These are phyloP conservation scores for Daldinia decipiens DNA, from an alignment of 495 filamentous ascomycete species.

Conservation along the genomic window DNA sequence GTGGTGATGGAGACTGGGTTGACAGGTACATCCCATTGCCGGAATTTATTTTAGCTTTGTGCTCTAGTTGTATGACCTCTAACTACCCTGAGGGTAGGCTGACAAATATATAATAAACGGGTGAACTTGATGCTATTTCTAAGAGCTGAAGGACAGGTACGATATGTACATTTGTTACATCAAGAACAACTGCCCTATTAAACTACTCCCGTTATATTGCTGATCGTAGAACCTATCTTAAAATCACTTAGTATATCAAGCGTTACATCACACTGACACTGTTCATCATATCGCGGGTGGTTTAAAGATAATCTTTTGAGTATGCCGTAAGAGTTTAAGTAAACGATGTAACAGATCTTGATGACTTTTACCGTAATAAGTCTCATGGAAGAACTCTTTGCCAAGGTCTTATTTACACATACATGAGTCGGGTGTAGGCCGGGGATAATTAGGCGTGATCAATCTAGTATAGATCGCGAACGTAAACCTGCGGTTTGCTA, in stretches of 20 bases:
- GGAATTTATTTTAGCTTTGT: not conserved
- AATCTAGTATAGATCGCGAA: not conserved
- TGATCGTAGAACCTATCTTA: too few relatives aligned
- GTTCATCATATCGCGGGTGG: not conserved
- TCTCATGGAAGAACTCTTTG: conserved; percentile 16
- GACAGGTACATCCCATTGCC: not conserved
- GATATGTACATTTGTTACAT: too few relatives aligned
- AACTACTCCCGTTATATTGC: too few relatives aligned
- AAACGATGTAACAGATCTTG: not conserved
- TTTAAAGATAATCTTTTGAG: not conserved
- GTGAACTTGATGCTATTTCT: not conserved
- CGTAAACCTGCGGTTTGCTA: conserved; percentile 3
- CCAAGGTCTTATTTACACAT: conserved; percentile 20
- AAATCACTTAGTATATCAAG: too few relatives aligned
- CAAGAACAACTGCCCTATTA: too few relatives aligned
- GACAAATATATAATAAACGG: not conserved
- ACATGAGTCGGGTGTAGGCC: conserved; percentile 9
- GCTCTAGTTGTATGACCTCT: not conserved
- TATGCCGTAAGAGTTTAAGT: not conserved
- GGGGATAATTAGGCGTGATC: conserved; percentile 23
- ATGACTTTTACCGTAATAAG: conserved; percentile 4
- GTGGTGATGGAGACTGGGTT: not conserved
- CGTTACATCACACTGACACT: too few relatives aligned
- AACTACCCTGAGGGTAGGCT: not conserved
- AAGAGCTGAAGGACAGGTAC: not conserved